Evolutionary conservation across 1,284 basidiomycete species (phyloP).

Genomic region (Omphalotus olearius): DNA sequence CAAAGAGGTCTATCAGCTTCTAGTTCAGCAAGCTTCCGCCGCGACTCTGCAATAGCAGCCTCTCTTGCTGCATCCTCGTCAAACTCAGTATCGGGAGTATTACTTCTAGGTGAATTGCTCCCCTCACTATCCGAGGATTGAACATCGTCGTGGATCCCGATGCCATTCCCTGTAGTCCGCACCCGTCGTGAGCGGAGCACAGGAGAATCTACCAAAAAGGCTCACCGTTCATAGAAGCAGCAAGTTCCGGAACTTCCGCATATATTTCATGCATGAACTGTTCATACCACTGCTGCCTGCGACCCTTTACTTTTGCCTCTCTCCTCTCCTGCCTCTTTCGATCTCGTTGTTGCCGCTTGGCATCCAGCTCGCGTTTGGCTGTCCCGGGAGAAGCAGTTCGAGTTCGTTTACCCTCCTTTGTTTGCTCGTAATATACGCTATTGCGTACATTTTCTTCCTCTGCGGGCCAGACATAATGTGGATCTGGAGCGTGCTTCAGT

Average conservation of each 20-base stretch:
- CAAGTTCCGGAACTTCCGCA: slow-evolving; percentile 26
- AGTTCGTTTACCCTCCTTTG: slow-evolving; percentile 35
- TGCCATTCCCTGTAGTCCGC: slow-evolving; percentile 5
- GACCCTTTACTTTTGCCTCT: slow-evolving; percentile 31
- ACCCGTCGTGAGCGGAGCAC: not conserved
- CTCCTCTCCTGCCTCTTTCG: slow-evolving; percentile 35
- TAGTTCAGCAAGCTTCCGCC: slow-evolving; percentile 63
- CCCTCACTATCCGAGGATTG: slow-evolving; percentile 14
- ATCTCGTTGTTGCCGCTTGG: slow-evolving; percentile 33
- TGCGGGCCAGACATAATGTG: slow-evolving; percentile 21
- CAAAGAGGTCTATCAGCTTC: slow-evolving; percentile 62
- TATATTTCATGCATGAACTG: slow-evolving; percentile 38
- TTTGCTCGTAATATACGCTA: slow-evolving; percentile 26
- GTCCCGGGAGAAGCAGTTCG: slow-evolving; percentile 42
- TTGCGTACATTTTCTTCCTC: slow-evolving; percentile 27
- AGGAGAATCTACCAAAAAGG: not conserved
- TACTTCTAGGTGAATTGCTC: slow-evolving; percentile 13
- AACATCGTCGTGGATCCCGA: slow-evolving; percentile 18
- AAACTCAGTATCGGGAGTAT: slow-evolving; percentile 13
- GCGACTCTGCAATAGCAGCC: slow-evolving; percentile 58
- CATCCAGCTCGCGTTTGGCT: slow-evolving; percentile 32
- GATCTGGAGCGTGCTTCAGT: slow-evolving; percentile 20
- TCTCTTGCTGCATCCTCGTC: slow-evolving; percentile 34
- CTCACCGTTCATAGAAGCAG: slow-evolving; percentile 13
- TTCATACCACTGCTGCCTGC: slow-evolving; percentile 33